Base-by-base conservation (phyloP, 2,329 filamentous ascomycete genomes). In the Botrytis fabae region DNA sequence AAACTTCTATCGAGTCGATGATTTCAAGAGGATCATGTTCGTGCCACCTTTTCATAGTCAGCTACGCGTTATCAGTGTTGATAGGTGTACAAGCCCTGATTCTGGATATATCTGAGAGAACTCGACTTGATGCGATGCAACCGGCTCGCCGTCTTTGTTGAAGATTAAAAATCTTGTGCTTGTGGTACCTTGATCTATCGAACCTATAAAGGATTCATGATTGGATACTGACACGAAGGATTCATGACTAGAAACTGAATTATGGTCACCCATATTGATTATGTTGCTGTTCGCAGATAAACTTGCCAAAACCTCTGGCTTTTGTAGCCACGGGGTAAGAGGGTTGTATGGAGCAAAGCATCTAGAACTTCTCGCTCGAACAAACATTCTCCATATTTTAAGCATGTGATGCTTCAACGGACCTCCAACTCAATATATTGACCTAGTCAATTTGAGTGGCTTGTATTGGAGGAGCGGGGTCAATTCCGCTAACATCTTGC, bases 21-120 rank as follows among this genome's bases (percentile, higher is more conserved):
- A 97, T 88, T 80, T 94, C 93, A 69, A 89, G 83, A 7, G 94
- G 93, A 79, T 97, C 91, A 80, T 97, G 94, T 81, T 97, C 94
- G 82, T 97, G 93, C 93, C 93, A 97, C 82, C 93, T 95, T 79
- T 38, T 18, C 44, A 28, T n/a, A 14, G 42, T 75, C 32, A 75
- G 51, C 72, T 14, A 61, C 51, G 25, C 3, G 8, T 35, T 25
- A 20, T 10, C 54, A 8, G 32, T n/a, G 62, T 62, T 60, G 59
- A 42, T 40, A 62, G 44, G 62, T 48, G 32, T n/a, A 76, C 86
- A 84, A 83, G 93, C 91, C 93, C 92, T 78, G 93, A 88, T 73
- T 93, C 86, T 59, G 92, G 91, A 81, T 94, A 93, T 74, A 90
- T 87, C 80, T 94, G 92, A 76, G 86, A 88, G 80, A 94, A 93